Evolutionary conservation across 139 green algal species (phyloP), one percentile per base, ranked within the genome.

Genomic region (Chlamydomonas sp.): DNA sequence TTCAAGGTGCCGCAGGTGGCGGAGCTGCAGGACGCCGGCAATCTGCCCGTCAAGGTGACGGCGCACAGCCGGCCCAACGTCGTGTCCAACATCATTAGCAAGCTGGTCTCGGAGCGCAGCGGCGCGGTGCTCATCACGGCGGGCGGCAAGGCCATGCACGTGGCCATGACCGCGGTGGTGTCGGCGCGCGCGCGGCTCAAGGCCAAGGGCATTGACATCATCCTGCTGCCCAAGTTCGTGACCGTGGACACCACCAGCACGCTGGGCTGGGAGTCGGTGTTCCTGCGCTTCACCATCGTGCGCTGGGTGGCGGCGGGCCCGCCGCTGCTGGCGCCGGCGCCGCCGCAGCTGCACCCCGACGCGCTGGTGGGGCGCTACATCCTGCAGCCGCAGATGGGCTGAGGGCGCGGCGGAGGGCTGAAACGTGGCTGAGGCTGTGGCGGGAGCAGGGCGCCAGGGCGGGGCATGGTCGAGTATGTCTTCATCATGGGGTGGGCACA

Each of bases 211-310:
- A 62, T 87, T n/a, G 90, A 90, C 78, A 78, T 92, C 31, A 72
- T 92, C n/a, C 90, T 91, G 72, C 83, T 90, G 83, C 90, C 86
- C 17, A 88, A 89, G 78, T 91, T 86, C 58, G 90, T 93, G 12
- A 93, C 90, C 5, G 90, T 93, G 60, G 90, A 93, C 79, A 93
- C 90, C 10, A 93, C 86, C 2, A 79, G 71, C 83, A 93, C 87
- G 14, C 84, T 91, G 72, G 90, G 90, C 75, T 93, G 90, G 90
- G 90, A 93, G 85, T 83, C 61, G 31, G 90, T 93, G 67, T 93
- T 93, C 81, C 77, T 93, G 77, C 72, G 84, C 31, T 93, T 93
- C 84, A 84, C 75, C n/a, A 93, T 93, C 17, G 78, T 92, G 74
- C 86, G 86, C 79, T 85, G 78, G 72, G 78, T 73, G 63, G 63